Conservation (phyloP, 2,329 filamentous ascomycete species). For the Colletotrichum cuscutae region DNA sequence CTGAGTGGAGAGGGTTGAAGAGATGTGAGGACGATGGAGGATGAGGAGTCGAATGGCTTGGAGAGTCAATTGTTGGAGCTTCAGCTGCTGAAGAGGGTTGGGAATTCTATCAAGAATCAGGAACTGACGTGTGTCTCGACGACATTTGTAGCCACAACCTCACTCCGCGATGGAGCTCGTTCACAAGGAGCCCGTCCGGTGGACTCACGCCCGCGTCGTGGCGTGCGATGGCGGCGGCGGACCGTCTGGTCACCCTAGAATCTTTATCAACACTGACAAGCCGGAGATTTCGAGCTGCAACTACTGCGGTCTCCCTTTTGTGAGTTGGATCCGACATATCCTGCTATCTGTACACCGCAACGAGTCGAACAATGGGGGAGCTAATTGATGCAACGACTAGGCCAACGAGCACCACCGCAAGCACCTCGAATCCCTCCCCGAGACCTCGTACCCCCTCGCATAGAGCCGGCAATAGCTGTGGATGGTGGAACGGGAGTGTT, state of each 20-base stretch:
- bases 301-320: constrained; percentile 94
- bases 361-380: background rate
- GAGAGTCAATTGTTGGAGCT: too few relatives aligned
- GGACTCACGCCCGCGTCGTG: constrained; percentile 85
- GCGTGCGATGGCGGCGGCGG: constrained; percentile 94
- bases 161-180: constrained; percentile 93
- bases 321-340: constrained; percentile 59
- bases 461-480: constrained; percentile 40
- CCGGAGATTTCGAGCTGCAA: constrained; percentile 89
- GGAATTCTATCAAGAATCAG: background rate
- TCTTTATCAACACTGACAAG: constrained; percentile 99
- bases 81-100: too few relatives aligned
- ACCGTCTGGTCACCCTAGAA: constrained; percentile 86
- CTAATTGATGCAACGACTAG: constrained; percentile 55
- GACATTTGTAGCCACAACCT: constrained; percentile 77
- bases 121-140: background rate
- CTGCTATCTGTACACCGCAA: background rate
- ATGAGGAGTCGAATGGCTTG: too few relatives aligned
- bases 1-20: background rate
- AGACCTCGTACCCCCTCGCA: constrained; percentile 83
- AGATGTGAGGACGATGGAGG: background rate
- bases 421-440: constrained; percentile 83
- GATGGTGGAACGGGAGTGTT: background rate
- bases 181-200: constrained; percentile 93
- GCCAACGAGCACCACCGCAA: constrained; percentile 90